These are phyloP conservation scores for Solanum paucissectum DNA, from an alignment of 257 asterid species.

Conservation along the genomic window DNA sequence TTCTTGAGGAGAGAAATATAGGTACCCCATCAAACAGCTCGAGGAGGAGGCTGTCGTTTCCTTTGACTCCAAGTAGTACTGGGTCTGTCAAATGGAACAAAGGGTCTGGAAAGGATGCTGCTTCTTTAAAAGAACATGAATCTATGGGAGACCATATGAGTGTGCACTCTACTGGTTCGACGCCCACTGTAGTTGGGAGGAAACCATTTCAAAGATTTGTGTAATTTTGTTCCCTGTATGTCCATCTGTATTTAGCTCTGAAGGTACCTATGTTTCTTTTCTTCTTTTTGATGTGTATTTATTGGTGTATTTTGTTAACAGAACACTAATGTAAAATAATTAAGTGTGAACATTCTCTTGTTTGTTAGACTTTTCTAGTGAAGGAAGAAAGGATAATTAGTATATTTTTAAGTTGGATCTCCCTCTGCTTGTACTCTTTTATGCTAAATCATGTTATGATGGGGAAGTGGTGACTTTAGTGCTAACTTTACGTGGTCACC, in stretches of 20 bases:
- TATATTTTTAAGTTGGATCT: not conserved
- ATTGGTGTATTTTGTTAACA: not conserved
- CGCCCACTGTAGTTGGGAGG: constrained; percentile 60
- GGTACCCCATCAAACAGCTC: constrained; percentile 65
- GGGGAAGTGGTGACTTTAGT: not conserved
- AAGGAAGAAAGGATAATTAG: not conserved
- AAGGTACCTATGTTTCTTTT: constrained; percentile 4
- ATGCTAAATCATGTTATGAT: not conserved
- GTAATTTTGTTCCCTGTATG: constrained; percentile 33
- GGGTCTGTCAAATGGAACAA: constrained; percentile 58
- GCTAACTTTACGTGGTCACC: not conserved
- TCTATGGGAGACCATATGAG: constrained; percentile 31
- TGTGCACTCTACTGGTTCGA: constrained; percentile 56
- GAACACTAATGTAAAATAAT: not conserved
- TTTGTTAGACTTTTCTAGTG: not conserved
- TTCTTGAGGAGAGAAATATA: constrained; percentile 60
- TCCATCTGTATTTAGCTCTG: constrained; percentile 8
- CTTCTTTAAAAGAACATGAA: constrained; percentile 35
- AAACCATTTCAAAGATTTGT: constrained; percentile 88
- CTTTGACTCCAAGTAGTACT: constrained; percentile 56
- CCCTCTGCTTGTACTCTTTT: not conserved
- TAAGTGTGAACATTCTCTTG: not conserved
- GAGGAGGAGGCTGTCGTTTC: constrained; percentile 76
- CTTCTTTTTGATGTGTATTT: not conserved
- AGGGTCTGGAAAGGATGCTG: constrained; percentile 42